Evolutionary conservation across 2,329 filamentous ascomycete species (phyloP).

Genomic region (Hymenoscyphus fructigenus): DNA sequence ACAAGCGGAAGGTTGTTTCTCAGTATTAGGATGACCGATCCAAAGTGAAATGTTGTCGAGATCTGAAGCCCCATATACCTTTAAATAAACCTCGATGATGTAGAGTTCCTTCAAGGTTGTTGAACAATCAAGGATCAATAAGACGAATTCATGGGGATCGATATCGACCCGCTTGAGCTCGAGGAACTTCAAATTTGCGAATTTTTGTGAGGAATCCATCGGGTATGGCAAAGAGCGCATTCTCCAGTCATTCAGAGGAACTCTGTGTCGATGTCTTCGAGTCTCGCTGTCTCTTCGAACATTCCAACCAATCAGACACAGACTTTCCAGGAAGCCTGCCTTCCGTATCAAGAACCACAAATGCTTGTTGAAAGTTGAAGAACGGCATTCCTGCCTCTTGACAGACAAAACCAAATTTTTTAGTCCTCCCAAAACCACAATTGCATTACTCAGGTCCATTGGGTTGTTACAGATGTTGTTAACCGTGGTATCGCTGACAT

Average conservation of each 20-base stretch:
- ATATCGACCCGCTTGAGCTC: slow-evolving; percentile 38
- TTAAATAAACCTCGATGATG: slow-evolving; percentile 36
- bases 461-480: slow-evolving; percentile 52
- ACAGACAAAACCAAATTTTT: slow-evolving; percentile 48
- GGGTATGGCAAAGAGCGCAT: slow-evolving; percentile 35
- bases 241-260: slow-evolving; percentile 27
- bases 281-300: slow-evolving; percentile 27
- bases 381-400: slow-evolving; percentile 45
- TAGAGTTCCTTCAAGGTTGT: slow-evolving; percentile 36
- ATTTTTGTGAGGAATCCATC: slow-evolving; percentile 13
- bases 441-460: slow-evolving; percentile 50
- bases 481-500: slow-evolving; percentile 49
- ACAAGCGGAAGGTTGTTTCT: slow-evolving; percentile 18
- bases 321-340: slow-evolving; percentile 44
- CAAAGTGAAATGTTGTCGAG: slow-evolving; percentile 28
- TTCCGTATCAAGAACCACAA: slow-evolving; percentile 52
- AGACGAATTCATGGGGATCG: slow-evolving; percentile 26
- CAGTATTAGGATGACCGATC: slow-evolving; percentile 30
- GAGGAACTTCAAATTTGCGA: slow-evolving; percentile 29
- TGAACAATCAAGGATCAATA: slow-evolving; percentile 30
- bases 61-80: slow-evolving; percentile 27
- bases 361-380: slow-evolving; percentile 43
- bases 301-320: slow-evolving; percentile 48
- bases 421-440: slow-evolving; percentile 42
- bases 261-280: slow-evolving; percentile 21